Percentiles rank a stretch among this genome's conserved stretches.
Evolutionary conservation across 164 flowering plant species (phyloP).

Genomic region (Aristolochia fimbriata): DNA sequence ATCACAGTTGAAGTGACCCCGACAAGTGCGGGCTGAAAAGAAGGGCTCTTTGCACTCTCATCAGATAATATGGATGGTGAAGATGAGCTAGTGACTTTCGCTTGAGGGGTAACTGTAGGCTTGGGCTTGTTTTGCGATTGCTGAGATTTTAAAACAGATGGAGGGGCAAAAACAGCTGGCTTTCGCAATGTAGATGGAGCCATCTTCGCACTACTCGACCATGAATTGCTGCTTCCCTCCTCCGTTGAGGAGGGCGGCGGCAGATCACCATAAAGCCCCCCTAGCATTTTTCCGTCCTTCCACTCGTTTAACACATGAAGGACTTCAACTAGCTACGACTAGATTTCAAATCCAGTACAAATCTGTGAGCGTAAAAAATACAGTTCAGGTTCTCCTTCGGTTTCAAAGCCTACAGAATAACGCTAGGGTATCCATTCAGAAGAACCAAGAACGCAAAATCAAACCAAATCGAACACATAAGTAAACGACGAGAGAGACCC

Average conservation of each 20-base stretch:
- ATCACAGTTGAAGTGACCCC: conserved; percentile 65
- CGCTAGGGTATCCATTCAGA: no score
- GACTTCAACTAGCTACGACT: no score
- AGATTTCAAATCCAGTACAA: no score
- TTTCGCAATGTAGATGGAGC: conserved; percentile 92
- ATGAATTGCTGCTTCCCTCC: conserved; percentile 37
- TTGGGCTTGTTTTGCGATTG: conserved; percentile 26
- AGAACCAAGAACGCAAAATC: no score
- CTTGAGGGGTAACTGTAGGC: conserved; percentile 11
- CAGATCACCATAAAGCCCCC: conserved; percentile 89
- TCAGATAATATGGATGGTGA: conserved; percentile 3
- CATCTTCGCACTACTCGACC: conserved; percentile 85
- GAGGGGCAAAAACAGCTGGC: conserved; percentile 45
- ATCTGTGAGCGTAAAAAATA: no score
- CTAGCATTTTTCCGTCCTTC: conserved; percentile 38
- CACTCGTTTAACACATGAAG: no score
- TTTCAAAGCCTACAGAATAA: no score
- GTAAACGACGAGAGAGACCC: no score
- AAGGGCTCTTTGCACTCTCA: conserved; percentile 9
- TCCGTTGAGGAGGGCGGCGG: conserved; percentile 73
- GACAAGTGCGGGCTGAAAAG: conserved; percentile 52
- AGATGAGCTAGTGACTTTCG: conserved; percentile 11
- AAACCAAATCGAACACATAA: no score
- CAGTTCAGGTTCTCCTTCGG: no score
- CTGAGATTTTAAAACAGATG: conserved; percentile 37